Percentiles rank a stretch among this genome's conserved stretches.
Conservation (phyloP, 148 eudicot species). For the Chenopodium berlandieri region DNA sequence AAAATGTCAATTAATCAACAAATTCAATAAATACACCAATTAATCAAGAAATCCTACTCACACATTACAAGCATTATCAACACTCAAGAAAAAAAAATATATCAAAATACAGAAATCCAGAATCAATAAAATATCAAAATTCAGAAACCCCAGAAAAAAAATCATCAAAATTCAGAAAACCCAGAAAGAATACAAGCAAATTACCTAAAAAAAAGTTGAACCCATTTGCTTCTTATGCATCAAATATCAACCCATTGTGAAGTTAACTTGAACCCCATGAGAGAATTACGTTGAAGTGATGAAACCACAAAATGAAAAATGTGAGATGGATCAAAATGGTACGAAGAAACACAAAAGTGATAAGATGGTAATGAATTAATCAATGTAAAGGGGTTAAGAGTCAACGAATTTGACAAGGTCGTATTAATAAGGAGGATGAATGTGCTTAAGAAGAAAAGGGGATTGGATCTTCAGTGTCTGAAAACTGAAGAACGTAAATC, state of each 20-base stretch:
- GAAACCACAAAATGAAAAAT: neutral
- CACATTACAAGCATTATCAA: neutral
- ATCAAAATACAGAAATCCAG: too few species aligned
- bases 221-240: neutral
- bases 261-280: neutral
- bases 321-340: neutral
- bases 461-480: too few species aligned
- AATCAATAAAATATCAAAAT: too few species aligned
- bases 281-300: neutral
- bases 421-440: neutral
- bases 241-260: neutral
- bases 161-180: neutral
- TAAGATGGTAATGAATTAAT: neutral
- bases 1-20: neutral
- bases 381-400: neutral
- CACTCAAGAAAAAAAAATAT: neutral
- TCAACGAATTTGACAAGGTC: neutral
- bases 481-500: too few species aligned
- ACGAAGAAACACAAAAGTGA: neutral
- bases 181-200: neutral
- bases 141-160: neutral
- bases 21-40: too few species aligned
- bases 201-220: neutral
- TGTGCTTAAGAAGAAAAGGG: too few species aligned
- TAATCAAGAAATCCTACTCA: neutral